Conservation (phyloP, 176 grass and related monocot genomes). For the Dendrocalamus sinicus region DNA sequence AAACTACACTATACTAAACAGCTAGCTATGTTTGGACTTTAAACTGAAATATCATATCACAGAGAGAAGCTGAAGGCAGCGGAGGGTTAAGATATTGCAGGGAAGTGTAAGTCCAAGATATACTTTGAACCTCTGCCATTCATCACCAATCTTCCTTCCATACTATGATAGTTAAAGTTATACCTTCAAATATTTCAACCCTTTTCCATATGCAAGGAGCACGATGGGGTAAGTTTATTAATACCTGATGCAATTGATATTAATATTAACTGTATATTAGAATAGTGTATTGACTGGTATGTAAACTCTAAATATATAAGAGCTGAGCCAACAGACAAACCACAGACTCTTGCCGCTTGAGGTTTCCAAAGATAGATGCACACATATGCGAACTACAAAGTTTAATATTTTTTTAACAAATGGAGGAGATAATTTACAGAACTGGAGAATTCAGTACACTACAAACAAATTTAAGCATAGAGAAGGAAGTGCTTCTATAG, state of each 20-base stretch:
- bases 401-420: conserved; percentile 21
- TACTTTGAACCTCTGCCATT: neutral
- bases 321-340: conserved; percentile 23
- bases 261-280: conserved; percentile 33
- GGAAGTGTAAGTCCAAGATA: conserved; percentile 23
- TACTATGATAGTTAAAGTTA: conserved; percentile 24
- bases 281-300: neutral
- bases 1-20: conserved; percentile 20
- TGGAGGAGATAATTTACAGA: conserved; percentile 17
- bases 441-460: neutral
- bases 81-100: conserved; percentile 7
- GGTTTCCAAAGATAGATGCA: conserved; percentile 8
- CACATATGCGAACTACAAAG: neutral
- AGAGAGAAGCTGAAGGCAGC: neutral
- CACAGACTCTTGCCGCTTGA: neutral
- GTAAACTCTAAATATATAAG: conserved; percentile 18
- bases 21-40: conserved; percentile 8
- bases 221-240: conserved; percentile 35
- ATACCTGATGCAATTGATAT: conserved; percentile 40
- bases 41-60: neutral
- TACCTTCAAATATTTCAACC: conserved; percentile 43
- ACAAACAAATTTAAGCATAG: conserved; percentile 15
- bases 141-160: neutral
- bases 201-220: conserved; percentile 42
- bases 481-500: neutral